A percentile compares a stretch with the other conserved stretches of the same genome.
Conservation (phyloP, 805 yeast genomes). For the Hagleromyces aurorensis region DNA sequence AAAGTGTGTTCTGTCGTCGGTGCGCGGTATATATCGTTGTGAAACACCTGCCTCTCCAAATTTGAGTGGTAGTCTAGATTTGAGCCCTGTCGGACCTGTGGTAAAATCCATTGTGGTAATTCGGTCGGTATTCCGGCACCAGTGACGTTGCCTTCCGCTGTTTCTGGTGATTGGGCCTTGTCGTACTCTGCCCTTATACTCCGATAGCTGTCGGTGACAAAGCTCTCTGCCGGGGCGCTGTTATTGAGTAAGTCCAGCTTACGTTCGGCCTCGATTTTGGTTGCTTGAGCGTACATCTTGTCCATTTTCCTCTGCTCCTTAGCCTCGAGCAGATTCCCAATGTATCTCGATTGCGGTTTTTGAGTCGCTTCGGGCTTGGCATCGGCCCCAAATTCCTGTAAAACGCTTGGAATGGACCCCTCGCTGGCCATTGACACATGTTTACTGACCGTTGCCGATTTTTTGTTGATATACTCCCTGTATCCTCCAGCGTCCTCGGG, state of each 20-base stretch:
- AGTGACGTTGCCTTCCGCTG: too few relatives aligned
- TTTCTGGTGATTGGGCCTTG: constrained; percentile 8
- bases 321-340: constrained; percentile 37
- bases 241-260: constrained; percentile 35
- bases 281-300: constrained; percentile 33
- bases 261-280: constrained; percentile 33
- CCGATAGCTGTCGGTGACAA: constrained; percentile 43
- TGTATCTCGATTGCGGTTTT: constrained; percentile 25
- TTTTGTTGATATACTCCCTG: constrained; percentile 23
- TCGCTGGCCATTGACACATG: not conserved
- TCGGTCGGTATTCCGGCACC: too few relatives aligned
- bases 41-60: too few relatives aligned
- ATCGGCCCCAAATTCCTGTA: constrained; percentile 1
- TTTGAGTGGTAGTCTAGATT: too few relatives aligned
- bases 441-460: constrained; percentile 3
- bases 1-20: too few relatives aligned
- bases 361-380: not conserved
- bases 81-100: too few relatives aligned
- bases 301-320: constrained; percentile 41
- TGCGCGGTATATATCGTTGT: too few relatives aligned
- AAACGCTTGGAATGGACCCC: not conserved
- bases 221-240: constrained; percentile 35
- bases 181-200: constrained; percentile 30
- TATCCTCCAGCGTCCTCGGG: constrained; percentile 42
- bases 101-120: too few relatives aligned